Evolutionary conservation across 495 filamentous ascomycete species (phyloP).

Genomic region (Aspergillus haitiensis): DNA sequence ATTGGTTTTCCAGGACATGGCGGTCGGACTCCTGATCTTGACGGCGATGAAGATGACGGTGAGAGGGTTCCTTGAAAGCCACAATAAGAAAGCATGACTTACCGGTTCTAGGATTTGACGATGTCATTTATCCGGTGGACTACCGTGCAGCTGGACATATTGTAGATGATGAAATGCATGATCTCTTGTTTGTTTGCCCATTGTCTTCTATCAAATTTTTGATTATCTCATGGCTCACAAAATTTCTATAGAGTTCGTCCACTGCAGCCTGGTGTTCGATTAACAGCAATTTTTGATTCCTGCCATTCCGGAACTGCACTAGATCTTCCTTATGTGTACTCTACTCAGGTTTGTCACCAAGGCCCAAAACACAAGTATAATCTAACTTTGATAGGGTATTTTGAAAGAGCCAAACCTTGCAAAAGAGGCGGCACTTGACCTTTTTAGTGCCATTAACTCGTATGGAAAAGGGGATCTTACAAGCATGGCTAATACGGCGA

Average conservation of each 20-base stretch:
- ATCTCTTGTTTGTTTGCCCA: constrained; percentile 65
- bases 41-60: constrained; percentile 91
- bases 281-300: constrained; percentile 98
- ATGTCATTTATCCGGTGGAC: constrained; percentile 96
- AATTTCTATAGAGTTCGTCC: constrained; percentile 56
- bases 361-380: not conserved
- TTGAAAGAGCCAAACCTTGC: constrained; percentile 97
- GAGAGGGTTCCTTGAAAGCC: constrained; percentile 6
- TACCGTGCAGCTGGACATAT: constrained; percentile 88
- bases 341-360: constrained; percentile 56
- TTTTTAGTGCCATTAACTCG: constrained; percentile 80
- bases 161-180: constrained; percentile 97
- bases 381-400: constrained; percentile 54
- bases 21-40: constrained; percentile 89
- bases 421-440: constrained; percentile 92
- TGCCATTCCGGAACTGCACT: constrained; percentile 96
- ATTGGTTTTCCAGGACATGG: constrained; percentile 68
- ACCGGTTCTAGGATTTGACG: constrained; percentile 66
- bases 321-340: constrained; percentile 96
- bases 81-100: not conserved
- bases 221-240: not conserved
- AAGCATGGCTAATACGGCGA: constrained; percentile 73
- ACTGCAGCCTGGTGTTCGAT: constrained; percentile 78
- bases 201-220: not conserved
- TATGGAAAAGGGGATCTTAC: constrained; percentile 87